Percentiles rank a stretch among this genome's conserved stretches.
phyloP scores from a whole-genome alignment of 176 grass and related monocot species.

The Musa itinerans region DNA sequence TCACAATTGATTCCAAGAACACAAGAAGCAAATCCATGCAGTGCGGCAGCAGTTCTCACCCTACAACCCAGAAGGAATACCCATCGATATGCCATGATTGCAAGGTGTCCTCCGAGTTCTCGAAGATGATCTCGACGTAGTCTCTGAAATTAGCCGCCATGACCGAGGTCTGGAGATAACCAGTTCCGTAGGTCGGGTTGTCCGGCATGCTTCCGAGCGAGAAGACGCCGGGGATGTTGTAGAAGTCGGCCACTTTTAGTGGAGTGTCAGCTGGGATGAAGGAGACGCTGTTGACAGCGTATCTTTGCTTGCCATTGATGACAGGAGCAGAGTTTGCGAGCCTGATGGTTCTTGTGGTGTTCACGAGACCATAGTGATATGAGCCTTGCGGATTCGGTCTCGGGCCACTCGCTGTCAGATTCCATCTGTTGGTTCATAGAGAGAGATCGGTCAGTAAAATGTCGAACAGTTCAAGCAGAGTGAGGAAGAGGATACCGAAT shows the following conservation, averaged over 20 bases:
- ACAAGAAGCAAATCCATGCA: neutral
- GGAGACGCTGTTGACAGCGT: conserved; percentile 79
- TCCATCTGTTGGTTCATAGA: conserved; percentile 49
- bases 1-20: neutral
- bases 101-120: conserved; percentile 60
- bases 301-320: conserved; percentile 85
- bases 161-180: conserved; percentile 70
- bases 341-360: conserved; percentile 82
- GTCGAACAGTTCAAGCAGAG: neutral
- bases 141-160: conserved; percentile 81
- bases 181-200: conserved; percentile 43
- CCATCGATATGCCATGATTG: conserved; percentile 93
- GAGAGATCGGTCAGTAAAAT: neutral
- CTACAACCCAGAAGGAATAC: conserved; percentile 86
- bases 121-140: conserved; percentile 73
- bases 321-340: conserved; percentile 48
- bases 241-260: conserved; percentile 85
- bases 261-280: conserved; percentile 73
- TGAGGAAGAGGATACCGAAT: conserved; percentile 40
- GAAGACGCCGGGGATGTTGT: conserved; percentile 74
- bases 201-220: conserved; percentile 66
- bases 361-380: conserved; percentile 81
- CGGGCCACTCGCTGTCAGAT: conserved; percentile 87
- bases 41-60: conserved; percentile 20
- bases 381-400: conserved; percentile 97